These are phyloP conservation scores for Xylariaceae sp. DNA, from an alignment of 2,329 filamentous ascomycete species.

Conservation along the genomic window DNA sequence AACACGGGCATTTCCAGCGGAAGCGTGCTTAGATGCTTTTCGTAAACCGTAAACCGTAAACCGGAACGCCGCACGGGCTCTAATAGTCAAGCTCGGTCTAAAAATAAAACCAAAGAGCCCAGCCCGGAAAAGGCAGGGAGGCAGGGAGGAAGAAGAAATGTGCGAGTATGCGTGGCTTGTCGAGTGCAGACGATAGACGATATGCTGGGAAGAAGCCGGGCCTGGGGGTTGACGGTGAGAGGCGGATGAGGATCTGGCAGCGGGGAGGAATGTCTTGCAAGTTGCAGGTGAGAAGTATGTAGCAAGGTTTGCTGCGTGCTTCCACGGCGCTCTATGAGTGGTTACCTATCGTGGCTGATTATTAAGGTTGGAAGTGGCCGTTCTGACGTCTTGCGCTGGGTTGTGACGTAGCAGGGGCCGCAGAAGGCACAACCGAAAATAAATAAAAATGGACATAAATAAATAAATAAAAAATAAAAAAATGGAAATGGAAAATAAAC, in stretches of 20 bases:
- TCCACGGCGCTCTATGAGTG: background rate
- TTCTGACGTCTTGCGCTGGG: background rate
- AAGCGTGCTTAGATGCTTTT: background rate
- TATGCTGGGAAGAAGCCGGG: background rate
- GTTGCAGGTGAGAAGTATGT: background rate
- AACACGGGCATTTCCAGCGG: constrained; percentile 10
- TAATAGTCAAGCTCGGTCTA: too few relatives aligned
- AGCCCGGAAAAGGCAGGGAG: background rate
- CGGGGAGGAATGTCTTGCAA: background rate
- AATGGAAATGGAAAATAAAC: too few relatives aligned
- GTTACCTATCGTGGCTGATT: background rate
- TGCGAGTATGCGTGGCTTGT: background rate
- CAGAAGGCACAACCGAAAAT: background rate
- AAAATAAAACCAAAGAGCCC: background rate
- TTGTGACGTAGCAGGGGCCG: background rate
- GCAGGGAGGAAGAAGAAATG: background rate
- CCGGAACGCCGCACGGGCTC: too few relatives aligned
- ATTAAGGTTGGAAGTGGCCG: background rate
- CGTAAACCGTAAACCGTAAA: too few relatives aligned
- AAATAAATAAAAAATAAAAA: background rate
- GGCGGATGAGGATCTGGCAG: background rate
- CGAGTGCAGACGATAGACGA: background rate
- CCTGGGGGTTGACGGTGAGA: background rate
- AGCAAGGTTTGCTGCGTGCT: background rate
- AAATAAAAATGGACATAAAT: background rate